Base-by-base conservation (phyloP, 768 basidiomycete genomes). In the Austroboletus festivus region DNA sequence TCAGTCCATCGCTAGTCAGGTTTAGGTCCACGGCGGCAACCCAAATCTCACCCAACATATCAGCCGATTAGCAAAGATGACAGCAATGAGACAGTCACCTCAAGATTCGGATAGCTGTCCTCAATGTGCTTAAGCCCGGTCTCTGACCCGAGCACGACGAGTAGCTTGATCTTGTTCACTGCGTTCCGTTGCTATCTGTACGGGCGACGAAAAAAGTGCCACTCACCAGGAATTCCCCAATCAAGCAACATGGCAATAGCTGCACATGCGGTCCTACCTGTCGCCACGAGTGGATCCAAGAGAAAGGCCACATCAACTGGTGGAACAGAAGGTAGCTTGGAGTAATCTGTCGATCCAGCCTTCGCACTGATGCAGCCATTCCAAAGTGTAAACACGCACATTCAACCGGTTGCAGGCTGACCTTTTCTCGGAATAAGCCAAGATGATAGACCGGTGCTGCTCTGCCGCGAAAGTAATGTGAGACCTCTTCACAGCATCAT, bases 261-360 rank as follows among this genome's bases (percentile, higher is more conserved):
- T 16, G 95, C 93, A 53, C 79, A 77, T 3, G 89, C 92, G 4
- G 95, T 97, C 11, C 92, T 89, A 44, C 93, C 95, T 3, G 95
- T 97, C 0, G 95, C 95, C 58, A 97, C 85, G 26, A 97, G 71
- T 16, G 95, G 95, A 57, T 98, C 95, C 24, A 97, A 75, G 20
- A 98, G 72, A 70, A 83, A 91, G n/a, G 93, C 83, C 34, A 79
- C 68, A 60, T 97, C 94, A 13, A 94, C 80, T 0, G 85, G 82
- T 4, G 86, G 82, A 9, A 72, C 70, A 31, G 81, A 71, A 12
- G 93, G 93, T 30, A 95, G 76, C 70, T 94, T 94, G 44, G 91
- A 93, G 68, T 93, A 91, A 65, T 95, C 92, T 94, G 28, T 31
- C 44, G 19, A 39, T 34, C 26, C 24, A 30, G 9, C 21, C 15